Evolutionary conservation across 2,329 filamentous ascomycete genomes (phyloP), one percentile per base, ranked within the genome.

Genomic region (Fusarium euwallaceae): DNA sequence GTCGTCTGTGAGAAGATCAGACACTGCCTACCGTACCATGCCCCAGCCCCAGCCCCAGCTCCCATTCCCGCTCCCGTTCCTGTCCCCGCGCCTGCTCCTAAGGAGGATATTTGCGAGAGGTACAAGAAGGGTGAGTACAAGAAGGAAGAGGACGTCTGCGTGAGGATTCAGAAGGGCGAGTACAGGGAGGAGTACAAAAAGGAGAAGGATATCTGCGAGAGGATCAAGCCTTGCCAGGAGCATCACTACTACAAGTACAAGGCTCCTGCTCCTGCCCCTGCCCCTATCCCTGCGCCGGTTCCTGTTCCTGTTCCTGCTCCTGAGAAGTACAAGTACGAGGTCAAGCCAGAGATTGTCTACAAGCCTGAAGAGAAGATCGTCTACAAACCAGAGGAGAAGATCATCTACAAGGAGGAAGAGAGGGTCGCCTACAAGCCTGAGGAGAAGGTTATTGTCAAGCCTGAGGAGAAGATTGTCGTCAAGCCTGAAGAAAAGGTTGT

Each of bases 241-340:
- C 53, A 56, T 37, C 20, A 27, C 45, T 29, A 51, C 45, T 51
- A 51, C 45, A 43, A 43, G 41, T 51, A 51, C 45, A 43, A 43
- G 41, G 32, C 20, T 14, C 32, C 32, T 20, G 32, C 11, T n/a
- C 29, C 29, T 8, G 32, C 20, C 20, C 32, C 32, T 20, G 32
- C 17, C 5, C 29, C 29, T 8, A 22, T 20, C 45, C 45, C 45
- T 4, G 45, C 22, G 4, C 73, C 75, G 10, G 60, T 24, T 16
- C 67, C 66, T 1, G 67, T 45, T 45, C 71, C 69, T 17, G 51
- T 20, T 27, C 71, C 71, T 24, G 51, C 34, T 24, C 43, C 43
- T 4, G 20, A 24, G 43, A 48, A 48, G 43, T 16, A 48, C 43
- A 43, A 43, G 41, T 43, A 43, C 41, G 43, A 48, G 22, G 43